Conservation (phyloP, 306 rosid genomes). For the Argentina anserina region DNA sequence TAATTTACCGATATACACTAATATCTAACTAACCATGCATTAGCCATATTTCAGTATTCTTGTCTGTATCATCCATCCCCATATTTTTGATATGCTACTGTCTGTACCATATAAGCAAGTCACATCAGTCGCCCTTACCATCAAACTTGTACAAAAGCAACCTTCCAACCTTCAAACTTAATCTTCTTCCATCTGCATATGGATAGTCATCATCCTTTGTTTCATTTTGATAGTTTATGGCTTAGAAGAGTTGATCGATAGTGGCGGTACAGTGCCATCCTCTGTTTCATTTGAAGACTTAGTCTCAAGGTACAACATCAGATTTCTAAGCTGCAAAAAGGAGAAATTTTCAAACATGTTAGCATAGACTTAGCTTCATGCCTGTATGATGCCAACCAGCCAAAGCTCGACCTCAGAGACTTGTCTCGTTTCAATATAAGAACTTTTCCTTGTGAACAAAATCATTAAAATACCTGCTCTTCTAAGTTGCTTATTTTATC, state of each 20-base stretch:
- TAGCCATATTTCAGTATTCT: not conserved
- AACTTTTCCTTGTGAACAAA: not conserved
- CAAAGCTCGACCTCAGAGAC: not conserved
- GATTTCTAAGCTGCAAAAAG: conserved; percentile 56
- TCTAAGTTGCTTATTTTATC: conserved; percentile 50
- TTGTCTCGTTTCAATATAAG: not conserved
- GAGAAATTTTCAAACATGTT: conserved; percentile 5
- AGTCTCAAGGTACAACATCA: conserved; percentile 64
- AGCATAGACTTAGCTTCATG: conserved; percentile 9
- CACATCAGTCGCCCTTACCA: not conserved
- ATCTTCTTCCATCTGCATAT: not conserved
- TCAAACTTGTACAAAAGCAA: not conserved
- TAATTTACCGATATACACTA: too few species aligned
- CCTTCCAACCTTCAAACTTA: not conserved
- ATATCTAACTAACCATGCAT: not conserved
- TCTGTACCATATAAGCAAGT: not conserved
- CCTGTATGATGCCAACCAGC: not conserved
- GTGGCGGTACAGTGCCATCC: conserved; percentile 32
- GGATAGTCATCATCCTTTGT: not conserved
- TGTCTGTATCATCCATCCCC: not conserved
- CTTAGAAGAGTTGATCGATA: conserved; percentile 28
- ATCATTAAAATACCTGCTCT: conserved; percentile 53
- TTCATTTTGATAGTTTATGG: not conserved
- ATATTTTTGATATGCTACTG: not conserved
- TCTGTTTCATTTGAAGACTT: conserved; percentile 32